phyloP scores from a whole-genome alignment of 176 grass and related monocot species.

The Carex littledalei region DNA sequence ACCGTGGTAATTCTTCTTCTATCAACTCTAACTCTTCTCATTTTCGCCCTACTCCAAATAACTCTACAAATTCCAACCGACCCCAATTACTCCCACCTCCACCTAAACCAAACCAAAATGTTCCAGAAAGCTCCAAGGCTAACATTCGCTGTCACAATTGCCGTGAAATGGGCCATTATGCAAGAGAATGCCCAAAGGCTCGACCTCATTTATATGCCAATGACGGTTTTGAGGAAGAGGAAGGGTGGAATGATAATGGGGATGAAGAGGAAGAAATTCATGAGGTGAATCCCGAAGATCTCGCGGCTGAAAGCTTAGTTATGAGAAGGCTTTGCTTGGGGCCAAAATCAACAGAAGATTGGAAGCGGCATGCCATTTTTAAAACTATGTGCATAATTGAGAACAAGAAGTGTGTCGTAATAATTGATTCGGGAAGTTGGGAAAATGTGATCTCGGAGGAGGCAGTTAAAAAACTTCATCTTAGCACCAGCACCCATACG shows the following conservation, averaged over 20 bases:
- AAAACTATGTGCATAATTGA: background rate
- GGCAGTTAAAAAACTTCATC: background rate
- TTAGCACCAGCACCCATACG: background rate
- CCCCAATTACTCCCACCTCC: background rate
- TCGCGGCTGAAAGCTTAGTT: background rate
- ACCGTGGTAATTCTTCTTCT: too few relatives aligned
- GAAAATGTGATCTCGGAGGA: background rate
- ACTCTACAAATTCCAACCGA: background rate
- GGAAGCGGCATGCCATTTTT: background rate
- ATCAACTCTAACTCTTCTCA: background rate
- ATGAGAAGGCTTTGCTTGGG: background rate
- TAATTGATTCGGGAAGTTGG: background rate
- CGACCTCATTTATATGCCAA: too few relatives aligned
- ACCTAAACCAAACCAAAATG: background rate
- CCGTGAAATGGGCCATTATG: too few relatives aligned
- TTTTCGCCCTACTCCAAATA: background rate
- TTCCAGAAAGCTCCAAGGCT: too few relatives aligned
- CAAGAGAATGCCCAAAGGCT: too few relatives aligned
- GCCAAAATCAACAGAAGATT: background rate
- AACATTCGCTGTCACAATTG: too few relatives aligned
- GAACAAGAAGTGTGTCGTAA: background rate
- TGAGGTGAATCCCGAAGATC: background rate
- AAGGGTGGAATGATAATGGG: background rate
- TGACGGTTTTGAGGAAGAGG: too few relatives aligned
- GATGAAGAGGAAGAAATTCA: background rate